Conservation (phyloP, 768 basidiomycete genomes). For the Megacollybia marginata region DNA sequence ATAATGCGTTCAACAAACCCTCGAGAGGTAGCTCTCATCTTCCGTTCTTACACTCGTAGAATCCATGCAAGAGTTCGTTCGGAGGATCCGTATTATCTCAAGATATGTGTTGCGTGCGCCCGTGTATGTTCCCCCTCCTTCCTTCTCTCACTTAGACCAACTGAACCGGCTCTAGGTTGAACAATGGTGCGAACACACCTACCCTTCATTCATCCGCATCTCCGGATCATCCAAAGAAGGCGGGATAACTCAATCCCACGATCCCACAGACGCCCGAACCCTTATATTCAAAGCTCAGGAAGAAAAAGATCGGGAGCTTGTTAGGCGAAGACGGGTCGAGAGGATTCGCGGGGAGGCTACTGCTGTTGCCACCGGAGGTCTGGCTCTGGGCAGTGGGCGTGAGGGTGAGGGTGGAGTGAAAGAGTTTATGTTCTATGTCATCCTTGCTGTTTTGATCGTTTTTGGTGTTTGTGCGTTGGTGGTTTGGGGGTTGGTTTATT, state of each 20-base stretch:
- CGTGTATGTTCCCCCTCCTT: constrained; percentile 41
- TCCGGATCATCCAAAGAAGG: constrained; percentile 7
- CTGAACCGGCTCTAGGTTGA: constrained; percentile 56
- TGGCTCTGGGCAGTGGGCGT: too few relatives aligned
- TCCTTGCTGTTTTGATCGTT: too few relatives aligned
- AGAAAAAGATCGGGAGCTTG: constrained; percentile 25
- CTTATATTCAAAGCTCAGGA: constrained; percentile 39
- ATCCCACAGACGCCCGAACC: constrained; percentile 51
- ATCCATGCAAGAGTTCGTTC: constrained; percentile 79
- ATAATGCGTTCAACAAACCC: constrained; percentile 92
- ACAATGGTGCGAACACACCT: constrained; percentile 89
- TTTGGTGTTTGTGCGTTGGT: too few relatives aligned
- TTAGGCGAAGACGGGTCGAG: too few relatives aligned
- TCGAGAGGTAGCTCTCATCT: constrained; percentile 83
- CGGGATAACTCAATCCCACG: constrained; percentile 21
- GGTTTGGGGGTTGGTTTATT: too few relatives aligned
- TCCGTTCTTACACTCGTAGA: constrained; percentile 70
- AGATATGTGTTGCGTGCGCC: constrained; percentile 75
- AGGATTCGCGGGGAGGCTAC: too few relatives aligned
- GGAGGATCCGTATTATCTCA: constrained; percentile 82
- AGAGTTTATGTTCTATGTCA: too few relatives aligned
- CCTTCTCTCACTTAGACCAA: constrained; percentile 3
- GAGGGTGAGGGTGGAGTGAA: too few relatives aligned
- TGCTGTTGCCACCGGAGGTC: too few relatives aligned
- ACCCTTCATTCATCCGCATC: constrained; percentile 78